Conservation (phyloP, 768 basidiomycete genomes). For the Xerocomellus intermedius region DNA sequence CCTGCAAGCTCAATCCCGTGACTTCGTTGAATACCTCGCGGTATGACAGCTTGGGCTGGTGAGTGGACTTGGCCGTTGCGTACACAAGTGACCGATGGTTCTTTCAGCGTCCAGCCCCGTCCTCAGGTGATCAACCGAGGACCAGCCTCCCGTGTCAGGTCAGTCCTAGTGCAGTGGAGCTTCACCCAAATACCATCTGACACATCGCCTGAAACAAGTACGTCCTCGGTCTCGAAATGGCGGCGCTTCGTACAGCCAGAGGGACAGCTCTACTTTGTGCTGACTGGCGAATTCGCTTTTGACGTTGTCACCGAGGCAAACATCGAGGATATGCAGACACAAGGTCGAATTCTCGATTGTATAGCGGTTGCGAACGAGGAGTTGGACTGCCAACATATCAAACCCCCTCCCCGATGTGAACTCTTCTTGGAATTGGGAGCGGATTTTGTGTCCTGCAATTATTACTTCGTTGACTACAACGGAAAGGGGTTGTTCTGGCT, state of each 20-base stretch:
- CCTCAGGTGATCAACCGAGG: constrained; percentile 9
- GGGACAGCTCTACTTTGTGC: constrained; percentile 53
- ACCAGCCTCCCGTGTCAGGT: constrained; percentile 4
- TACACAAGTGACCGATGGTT: neutral
- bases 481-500: constrained; percentile 56
- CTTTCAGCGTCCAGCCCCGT: constrained; percentile 12
- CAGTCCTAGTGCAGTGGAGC: neutral
- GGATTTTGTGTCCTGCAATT: constrained; percentile 42
- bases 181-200: neutral
- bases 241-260: constrained; percentile 52
- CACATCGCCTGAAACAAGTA: neutral
- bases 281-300: constrained; percentile 21
- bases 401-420: constrained; percentile 42
- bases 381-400: constrained; percentile 32
- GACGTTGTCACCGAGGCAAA: constrained; percentile 57
- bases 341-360: constrained; percentile 40
- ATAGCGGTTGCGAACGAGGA: constrained; percentile 33
- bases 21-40: constrained; percentile 15
- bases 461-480: constrained; percentile 56
- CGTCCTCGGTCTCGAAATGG: constrained; percentile 35
- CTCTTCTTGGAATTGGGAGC: constrained; percentile 49
- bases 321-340: constrained; percentile 38
- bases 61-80: neutral
- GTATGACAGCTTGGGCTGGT: constrained; percentile 9
- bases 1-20: constrained; percentile 10